Base-by-base conservation (phyloP, 2,329 filamentous ascomycete species). In the Phyllachora maydis region DNA sequence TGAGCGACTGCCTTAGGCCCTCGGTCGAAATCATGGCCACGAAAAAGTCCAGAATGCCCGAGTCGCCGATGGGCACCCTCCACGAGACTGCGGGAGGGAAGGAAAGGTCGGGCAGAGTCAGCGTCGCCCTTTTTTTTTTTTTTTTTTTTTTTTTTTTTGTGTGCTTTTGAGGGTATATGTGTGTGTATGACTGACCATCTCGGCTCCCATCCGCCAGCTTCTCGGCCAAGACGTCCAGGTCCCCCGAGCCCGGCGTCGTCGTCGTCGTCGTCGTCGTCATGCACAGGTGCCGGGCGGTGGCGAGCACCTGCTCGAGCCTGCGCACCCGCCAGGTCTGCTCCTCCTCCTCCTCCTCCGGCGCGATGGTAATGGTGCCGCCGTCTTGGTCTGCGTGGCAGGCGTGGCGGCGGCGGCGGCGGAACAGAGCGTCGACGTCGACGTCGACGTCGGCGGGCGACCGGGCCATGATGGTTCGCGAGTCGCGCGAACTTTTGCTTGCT, bases 41-140 rank as follows among this genome's bases (percentile, higher is more conserved):
- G 33, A 66, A 65, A 41, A 67, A 63, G 11, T 55, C 49, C 6
- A 72, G 40, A 16, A 71, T 43, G 3, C 64, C 63, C 0, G 66
- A 65, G 14, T 62, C 53, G 5, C 65, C 66, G 7, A 66, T 44
- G 0, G 66, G 57, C 13, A 51, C 34, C 27, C 67, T 52, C 62
- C 65, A 71, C 21, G 52, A 50, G 19, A 51, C 65, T 69, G 29
- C 3, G 14, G 20, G 15, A 6, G 5, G 11, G 12, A 14, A 13
- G 11, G 5, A 9, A n/a, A n/a, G n/a, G n/a, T n/a, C n/a, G n/a
- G n/a, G n/a, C n/a, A n/a, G n/a, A 11, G 13, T 14, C 6, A 13
- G 12, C 5, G 5, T 12, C 4, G 11, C 12, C 6, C 15, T 13
- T 11, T 7, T 5, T 7, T 6, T 14, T 14, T 22, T 22, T n/a